phyloP scores from a whole-genome alignment of 176 grass and related monocot genomes.

The Pontederia paniculata region DNA sequence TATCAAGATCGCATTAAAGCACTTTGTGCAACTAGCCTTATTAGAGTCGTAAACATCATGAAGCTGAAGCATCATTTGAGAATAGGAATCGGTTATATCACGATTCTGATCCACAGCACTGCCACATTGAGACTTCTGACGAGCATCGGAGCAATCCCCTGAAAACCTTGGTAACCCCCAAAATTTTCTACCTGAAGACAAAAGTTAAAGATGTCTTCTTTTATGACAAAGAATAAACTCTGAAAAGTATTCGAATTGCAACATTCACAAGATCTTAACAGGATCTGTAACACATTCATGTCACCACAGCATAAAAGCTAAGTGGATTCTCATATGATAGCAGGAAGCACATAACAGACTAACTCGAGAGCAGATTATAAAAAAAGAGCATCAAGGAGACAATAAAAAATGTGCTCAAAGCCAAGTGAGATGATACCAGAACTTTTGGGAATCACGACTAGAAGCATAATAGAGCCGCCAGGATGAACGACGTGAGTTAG shows the following conservation, averaged over 20 bases:
- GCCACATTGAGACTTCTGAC: slow-evolving; percentile 30
- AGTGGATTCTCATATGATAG: too few species aligned
- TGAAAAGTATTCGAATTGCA: background rate
- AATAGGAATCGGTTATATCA: slow-evolving; percentile 64
- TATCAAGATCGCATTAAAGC: slow-evolving; percentile 4
- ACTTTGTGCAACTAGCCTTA: slow-evolving; percentile 39
- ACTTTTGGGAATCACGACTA: background rate
- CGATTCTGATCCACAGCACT: slow-evolving; percentile 52
- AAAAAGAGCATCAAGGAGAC: background rate
- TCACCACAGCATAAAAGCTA: too few species aligned
- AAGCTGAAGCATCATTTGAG: slow-evolving; percentile 71
- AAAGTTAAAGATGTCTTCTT: background rate
- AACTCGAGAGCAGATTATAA: background rate
- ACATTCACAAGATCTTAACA: background rate
- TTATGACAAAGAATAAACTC: background rate
- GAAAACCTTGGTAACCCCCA: slow-evolving; percentile 85
- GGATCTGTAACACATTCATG: too few species aligned
- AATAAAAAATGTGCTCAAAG: background rate
- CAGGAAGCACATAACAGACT: too few species aligned
- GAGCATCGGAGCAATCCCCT: slow-evolving; percentile 79
- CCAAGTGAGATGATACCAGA: background rate
- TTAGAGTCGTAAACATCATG: slow-evolving; percentile 46
- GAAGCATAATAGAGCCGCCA: slow-evolving; percentile 49
- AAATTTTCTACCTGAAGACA: slow-evolving; percentile 58
- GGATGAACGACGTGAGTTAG: slow-evolving; percentile 80